These are phyloP conservation scores for Xylariomycetidae sp. DNA, from an alignment of 2,329 filamentous ascomycete genomes.

Conservation along the genomic window DNA sequence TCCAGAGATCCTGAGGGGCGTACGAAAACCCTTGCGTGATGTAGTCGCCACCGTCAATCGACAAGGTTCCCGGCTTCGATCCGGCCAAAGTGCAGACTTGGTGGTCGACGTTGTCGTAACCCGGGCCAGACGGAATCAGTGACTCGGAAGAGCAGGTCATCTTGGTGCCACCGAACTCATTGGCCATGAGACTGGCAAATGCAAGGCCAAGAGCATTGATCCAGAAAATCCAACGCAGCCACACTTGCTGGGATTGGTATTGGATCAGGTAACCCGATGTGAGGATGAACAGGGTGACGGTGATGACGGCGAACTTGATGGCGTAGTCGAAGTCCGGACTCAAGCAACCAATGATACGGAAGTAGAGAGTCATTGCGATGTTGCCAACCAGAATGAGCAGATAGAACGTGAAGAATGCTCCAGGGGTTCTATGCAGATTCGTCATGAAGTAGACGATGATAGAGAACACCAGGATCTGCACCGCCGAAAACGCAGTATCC, in stretches of 20 bases:
- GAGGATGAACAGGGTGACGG: slow-evolving; percentile 76
- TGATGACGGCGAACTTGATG: slow-evolving; percentile 72
- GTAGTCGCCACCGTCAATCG: slow-evolving; percentile 63
- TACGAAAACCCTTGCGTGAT: slow-evolving; percentile 65
- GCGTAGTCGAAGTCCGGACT: slow-evolving; percentile 81
- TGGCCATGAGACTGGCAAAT: slow-evolving; percentile 77
- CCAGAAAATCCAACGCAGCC: slow-evolving; percentile 76
- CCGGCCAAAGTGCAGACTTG: slow-evolving; percentile 80
- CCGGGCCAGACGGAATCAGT: slow-evolving; percentile 64
- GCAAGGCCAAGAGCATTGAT: slow-evolving; percentile 68
- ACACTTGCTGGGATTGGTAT: slow-evolving; percentile 66
- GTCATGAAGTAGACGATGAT: slow-evolving; percentile 79
- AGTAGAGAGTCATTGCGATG: slow-evolving; percentile 70
- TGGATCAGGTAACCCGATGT: slow-evolving; percentile 82
- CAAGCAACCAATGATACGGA: slow-evolving; percentile 66
- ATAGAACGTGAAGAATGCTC: slow-evolving; percentile 73
- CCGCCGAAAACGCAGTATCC: slow-evolving; percentile 65
- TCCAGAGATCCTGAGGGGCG: slow-evolving; percentile 62
- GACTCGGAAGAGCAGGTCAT: slow-evolving; percentile 63
- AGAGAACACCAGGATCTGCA: slow-evolving; percentile 65
- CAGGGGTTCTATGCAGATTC: slow-evolving; percentile 60
- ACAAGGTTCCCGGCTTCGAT: slow-evolving; percentile 56
- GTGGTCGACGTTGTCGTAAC: slow-evolving; percentile 64
- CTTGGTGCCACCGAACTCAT: slow-evolving; percentile 68
- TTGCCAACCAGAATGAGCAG: slow-evolving; percentile 64